Evolutionary conservation across 2,329 filamentous ascomycete species (phyloP), one percentile per base, ranked within the genome.

Genomic region (Aspergillus sp.): DNA sequence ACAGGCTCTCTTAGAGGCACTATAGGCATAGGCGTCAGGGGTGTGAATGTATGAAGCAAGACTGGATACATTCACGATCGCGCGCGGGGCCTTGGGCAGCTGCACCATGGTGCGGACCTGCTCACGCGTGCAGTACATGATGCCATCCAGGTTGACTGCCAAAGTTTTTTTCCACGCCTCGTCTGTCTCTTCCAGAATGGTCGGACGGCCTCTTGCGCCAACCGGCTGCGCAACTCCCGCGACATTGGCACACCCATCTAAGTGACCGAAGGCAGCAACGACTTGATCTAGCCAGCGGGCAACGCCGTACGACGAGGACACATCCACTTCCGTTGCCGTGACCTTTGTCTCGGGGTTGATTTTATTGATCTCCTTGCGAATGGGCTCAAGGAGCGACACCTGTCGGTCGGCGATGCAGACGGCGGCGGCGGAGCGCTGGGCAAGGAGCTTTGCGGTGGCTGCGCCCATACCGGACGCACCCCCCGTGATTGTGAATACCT

Each of bases 401-500:
- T 14, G 15, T 3, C 9, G 9, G 25, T 63, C 61, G 3, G 49
- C 61, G 4, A 63, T 43, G 23, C 56, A 59, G 31, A 63, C 55
- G 15, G 25, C 47, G n/a, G 19, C 35, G 15, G 61, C 61, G 23
- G 56, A 56, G 14, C 57, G 54, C 43, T 58, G 45, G 11, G 59
- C 62, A 19, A 62, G 62, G 8, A 64, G 57, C n/a, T 43, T 52
- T 11, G 43, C 44, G 17, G 57, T 60, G 19, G 62, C 59, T n/a
- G 62, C 62, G 4, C 62, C 62, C 6, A 64, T 64, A 14, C 62
- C 59, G n/a, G 62, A 64, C 27, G 62, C 59, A 33, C 62, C 62
- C 17, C 62, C 62, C 15, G 62, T 64, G 44, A 64, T 52, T 25
- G 62, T 53, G 40, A 62, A 62, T 5, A 53, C 11, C 25, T 50